Conservation (phyloP, 371 early-diverging fungal species). For the Mucor indicus region DNA sequence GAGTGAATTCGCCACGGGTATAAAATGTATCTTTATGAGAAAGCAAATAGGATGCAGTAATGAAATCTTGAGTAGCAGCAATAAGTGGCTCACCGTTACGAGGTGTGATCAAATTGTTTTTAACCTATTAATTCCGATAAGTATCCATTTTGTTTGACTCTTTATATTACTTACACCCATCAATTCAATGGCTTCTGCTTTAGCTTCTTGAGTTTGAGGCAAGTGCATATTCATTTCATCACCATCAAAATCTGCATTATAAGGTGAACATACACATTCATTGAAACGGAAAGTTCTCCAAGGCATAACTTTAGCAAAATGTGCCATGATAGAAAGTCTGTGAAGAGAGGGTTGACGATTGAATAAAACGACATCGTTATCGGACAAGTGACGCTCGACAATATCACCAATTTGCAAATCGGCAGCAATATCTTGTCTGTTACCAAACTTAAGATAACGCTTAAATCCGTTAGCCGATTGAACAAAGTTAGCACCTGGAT, state of each 20-base stretch:
- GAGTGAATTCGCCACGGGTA: conserved; percentile 90
- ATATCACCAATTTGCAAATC: conserved; percentile 89
- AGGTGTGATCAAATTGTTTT: conserved; percentile 97
- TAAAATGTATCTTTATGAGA: conserved; percentile 95
- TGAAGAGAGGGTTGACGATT: conserved; percentile 99
- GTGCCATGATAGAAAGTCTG: conserved; percentile 98
- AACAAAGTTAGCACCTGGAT: conserved; percentile 97
- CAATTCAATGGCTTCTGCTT: conserved; percentile 95
- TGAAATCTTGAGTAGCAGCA: conserved; percentile 99
- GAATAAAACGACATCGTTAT: conserved; percentile 99
- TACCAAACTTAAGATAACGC: conserved; percentile 73
- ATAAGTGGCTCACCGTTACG: conserved; percentile 95
- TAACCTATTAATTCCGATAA: conserved; percentile 43
- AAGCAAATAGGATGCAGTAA: conserved; percentile 94
- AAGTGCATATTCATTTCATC: conserved; percentile 99
- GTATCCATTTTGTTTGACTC: background rate
- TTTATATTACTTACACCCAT: conserved; percentile 75
- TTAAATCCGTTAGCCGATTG: conserved; percentile 49
- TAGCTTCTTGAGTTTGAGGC: conserved; percentile 99
- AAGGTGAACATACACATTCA: conserved; percentile 99
- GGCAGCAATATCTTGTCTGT: conserved; percentile 67
- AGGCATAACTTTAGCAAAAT: conserved; percentile 93
- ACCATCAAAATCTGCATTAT: conserved; percentile 99
- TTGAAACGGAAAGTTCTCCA: conserved; percentile 99
- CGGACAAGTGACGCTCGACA: conserved; percentile 96